Evolutionary conservation across 352 stramenopile genomes (phyloP).

Genomic region (Thalassiosira mediterranea): DNA sequence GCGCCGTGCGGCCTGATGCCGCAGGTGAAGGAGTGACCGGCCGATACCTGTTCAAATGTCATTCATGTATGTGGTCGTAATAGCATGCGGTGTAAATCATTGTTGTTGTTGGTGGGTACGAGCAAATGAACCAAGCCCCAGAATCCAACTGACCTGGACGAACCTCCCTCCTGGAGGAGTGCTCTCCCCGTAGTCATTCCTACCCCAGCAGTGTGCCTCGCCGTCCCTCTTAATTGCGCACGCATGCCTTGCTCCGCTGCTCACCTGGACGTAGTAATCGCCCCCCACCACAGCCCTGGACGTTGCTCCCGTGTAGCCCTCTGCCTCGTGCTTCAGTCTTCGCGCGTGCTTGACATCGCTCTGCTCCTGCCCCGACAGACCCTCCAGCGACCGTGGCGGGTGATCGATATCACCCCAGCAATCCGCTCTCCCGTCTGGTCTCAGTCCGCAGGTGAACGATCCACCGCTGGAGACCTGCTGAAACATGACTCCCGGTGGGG

Average conservation of each 20-base stretch:
- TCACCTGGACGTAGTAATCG: slow-evolving; percentile 35
- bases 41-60: slow-evolving; percentile 27
- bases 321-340: slow-evolving; percentile 21
- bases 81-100: background rate
- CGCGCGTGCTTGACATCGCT: slow-evolving; percentile 13
- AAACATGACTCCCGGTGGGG: slow-evolving; percentile 37
- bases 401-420: slow-evolving; percentile 50
- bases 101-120: too few species aligned
- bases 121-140: too few species aligned
- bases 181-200: slow-evolving; percentile 42
- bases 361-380: slow-evolving; percentile 7
- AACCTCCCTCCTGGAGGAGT: slow-evolving; percentile 28
- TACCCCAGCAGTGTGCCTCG: slow-evolving; percentile 18
- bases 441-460: slow-evolving; percentile 38
- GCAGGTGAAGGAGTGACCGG: slow-evolving; percentile 42
- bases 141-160: slow-evolving; percentile 15
- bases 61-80: background rate
- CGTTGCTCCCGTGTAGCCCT: background rate
- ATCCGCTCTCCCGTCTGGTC: slow-evolving; percentile 13
- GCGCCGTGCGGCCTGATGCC: slow-evolving; percentile 26
- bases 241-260: slow-evolving; percentile 40
- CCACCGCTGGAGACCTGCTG: slow-evolving; percentile 31
- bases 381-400: slow-evolving; percentile 7
- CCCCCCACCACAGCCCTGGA: slow-evolving; percentile 12
- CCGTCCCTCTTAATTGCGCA: slow-evolving; percentile 26